Evolutionary conservation across 1,284 basidiomycete species (phyloP), one percentile per base, ranked within the genome.

Genomic region (Ganoderma meredithae): DNA sequence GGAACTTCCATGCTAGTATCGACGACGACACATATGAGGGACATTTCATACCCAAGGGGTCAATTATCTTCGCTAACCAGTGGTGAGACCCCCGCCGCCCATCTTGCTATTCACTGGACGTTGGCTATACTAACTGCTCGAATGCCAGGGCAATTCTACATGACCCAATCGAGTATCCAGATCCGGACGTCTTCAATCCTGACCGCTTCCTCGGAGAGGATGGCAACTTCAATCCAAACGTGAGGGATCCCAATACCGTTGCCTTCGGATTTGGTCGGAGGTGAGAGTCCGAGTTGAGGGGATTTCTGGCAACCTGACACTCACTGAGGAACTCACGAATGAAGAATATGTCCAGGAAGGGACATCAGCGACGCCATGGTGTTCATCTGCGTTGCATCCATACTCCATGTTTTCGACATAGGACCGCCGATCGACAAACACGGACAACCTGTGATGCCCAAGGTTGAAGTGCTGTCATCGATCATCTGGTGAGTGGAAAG

Each of bases 1-100:
- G 66, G 0, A 39, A 71, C 4, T 66, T 69, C 19, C 73, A 74
- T 43, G 33, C 65, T 0, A 67, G 66, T 12, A 65, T 55, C 9
- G 62, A 60, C 8, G 72, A 74, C 25, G 68, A 69, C 19, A 44
- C 53, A 15, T 72, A 47, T n/a, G 19, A 47, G 44, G 44, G 44
- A 9, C 10, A 6, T 6, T 47, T 47, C 44, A 47, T 47, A 47
- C 44, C 44, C 3, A 47, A 47, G n/a, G 44, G 44, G 19, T 47
- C 44, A 7, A 47, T 47, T 8, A 8, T 47, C 2, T 47, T 47
- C n/a, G 44, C 44, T 7, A 47, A 47, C 44, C 44, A 47, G 44
- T 47, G 44, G 44, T 47, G 44, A 47, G 44, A 31, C 19, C 1
- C 5, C 6, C 44, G 4, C 19, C 19, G 4, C 13, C 44, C 9